Evolutionary conservation across 1,139 yeast genomes (phyloP).

Genomic region (Diutina pseudorugosa): DNA sequence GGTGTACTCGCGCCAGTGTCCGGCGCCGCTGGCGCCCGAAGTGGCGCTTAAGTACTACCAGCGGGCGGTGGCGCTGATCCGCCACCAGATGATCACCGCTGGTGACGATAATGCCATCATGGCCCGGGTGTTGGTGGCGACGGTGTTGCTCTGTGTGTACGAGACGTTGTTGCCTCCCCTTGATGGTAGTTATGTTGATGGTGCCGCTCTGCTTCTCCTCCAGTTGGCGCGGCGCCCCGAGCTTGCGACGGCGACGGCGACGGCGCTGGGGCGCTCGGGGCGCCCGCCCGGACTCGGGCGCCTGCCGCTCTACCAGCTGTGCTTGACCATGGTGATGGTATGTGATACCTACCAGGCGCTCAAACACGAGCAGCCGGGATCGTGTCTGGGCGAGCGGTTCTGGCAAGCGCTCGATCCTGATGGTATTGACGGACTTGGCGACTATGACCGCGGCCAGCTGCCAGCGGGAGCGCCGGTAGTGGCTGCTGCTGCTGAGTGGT

Average conservation of each 20-base stretch:
- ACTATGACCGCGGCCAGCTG: neutral
- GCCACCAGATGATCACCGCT: conserved; percentile 17
- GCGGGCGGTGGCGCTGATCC: conserved; percentile 20
- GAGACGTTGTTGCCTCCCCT: conserved; percentile 26
- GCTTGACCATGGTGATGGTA: conserved; percentile 25
- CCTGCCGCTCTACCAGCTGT: conserved; percentile 21
- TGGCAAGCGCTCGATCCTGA: conserved; percentile 23
- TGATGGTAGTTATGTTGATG: conserved; percentile 25
- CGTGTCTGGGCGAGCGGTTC: conserved; percentile 18
- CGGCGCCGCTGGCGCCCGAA: conserved; percentile 14
- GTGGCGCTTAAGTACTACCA: conserved; percentile 26
- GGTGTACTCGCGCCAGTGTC: conserved; percentile 10
- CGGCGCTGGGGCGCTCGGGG: neutral
- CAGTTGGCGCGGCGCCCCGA: conserved; percentile 11
- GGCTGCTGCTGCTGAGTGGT: neutral
- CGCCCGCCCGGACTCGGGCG: neutral
- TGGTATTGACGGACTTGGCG: conserved; percentile 14
- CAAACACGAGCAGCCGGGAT: conserved; percentile 19
- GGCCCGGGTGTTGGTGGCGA: conserved; percentile 24
- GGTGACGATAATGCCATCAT: conserved; percentile 17
- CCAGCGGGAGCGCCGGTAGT: neutral
- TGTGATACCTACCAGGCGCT: conserved; percentile 25
- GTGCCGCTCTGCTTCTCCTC: conserved; percentile 21
- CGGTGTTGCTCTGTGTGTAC: conserved; percentile 25
- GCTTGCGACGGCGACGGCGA: too few relatives aligned